Base-by-base conservation (phyloP, 768 basidiomycete species). In the Tylopilus sp. region DNA sequence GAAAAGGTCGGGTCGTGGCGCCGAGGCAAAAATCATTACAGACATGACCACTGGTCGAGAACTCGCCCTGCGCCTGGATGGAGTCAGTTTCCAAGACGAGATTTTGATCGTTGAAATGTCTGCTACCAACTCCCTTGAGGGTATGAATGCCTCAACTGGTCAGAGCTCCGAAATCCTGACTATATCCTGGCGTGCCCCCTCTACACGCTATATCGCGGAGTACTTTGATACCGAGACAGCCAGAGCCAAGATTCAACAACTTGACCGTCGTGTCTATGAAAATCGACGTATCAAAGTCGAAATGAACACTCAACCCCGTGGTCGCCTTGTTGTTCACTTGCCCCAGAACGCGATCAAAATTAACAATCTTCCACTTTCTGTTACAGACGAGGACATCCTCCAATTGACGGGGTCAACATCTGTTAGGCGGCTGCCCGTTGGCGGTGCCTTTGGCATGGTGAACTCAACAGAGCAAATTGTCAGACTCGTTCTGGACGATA, bases 121-220 rank as follows among this genome's bases (percentile, higher is more conserved):
- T 38, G 63, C 75, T 33, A 75, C 72, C 44, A 69, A 71, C 30
- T 68, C 67, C 48, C 54, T 70, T 13, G 72, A 73, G 34, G 71
- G 73, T 8, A 81, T 82, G 81, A 75, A 61, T 12, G 66, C 64
- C 19, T 68, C 64, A 10, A 58, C 68, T 3, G 56, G 56, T 6
- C 67, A 67, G 3, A 69, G 71, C 26, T 41, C 64, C 5, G 70
- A 80, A 13, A 69, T 73, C 33, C 60, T 85, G 45, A 75, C 73
- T 1, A 72, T 85, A 40, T 76, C 74, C 12, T 87, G 84, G 81
- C 71, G 65, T 7, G 65, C 68, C 1, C 82, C 83, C 2, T 78
- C 76, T n/a, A 60, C 61, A 6, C 65, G 74, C 2, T 75, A 78
- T 53, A 56, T 79, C n/a, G 82, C 72, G 1, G 73, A 70, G 4